phyloP scores from a whole-genome alignment of 768 basidiomycete species.

The Amanita molliuscula region DNA sequence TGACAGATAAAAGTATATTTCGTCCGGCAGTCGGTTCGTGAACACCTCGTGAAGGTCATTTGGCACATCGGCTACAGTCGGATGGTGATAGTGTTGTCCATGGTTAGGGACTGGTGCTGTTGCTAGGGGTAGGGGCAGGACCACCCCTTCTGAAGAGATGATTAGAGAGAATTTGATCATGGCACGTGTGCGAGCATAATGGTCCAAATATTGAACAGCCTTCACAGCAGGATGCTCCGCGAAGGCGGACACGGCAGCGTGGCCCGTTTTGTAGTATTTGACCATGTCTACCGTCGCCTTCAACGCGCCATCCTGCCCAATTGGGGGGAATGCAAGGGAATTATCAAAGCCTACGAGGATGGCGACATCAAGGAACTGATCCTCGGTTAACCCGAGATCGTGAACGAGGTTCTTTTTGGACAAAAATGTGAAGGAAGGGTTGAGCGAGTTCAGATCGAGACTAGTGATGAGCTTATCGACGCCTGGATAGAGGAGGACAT shows the following conservation, averaged over 20 bases:
- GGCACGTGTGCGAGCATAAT: slow-evolving; percentile 80
- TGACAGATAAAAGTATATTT: slow-evolving; percentile 93
- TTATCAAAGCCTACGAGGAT: slow-evolving; percentile 87
- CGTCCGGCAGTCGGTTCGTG: slow-evolving; percentile 88
- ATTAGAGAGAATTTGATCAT: slow-evolving; percentile 91
- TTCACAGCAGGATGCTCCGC: slow-evolving; percentile 79
- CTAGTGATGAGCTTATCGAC: slow-evolving; percentile 87
- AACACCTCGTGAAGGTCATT: slow-evolving; percentile 90
- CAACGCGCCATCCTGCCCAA: slow-evolving; percentile 67
- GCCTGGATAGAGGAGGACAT: slow-evolving; percentile 79
- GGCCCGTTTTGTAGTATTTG: slow-evolving; percentile 85
- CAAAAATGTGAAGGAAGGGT: slow-evolving; percentile 72
- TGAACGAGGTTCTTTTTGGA: slow-evolving; percentile 62
- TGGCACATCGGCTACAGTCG: slow-evolving; percentile 84
- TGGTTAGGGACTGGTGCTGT: slow-evolving; percentile 39
- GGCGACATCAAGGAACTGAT: slow-evolving; percentile 91
- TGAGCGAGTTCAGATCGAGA: slow-evolving; percentile 61
- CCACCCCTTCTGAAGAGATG: slow-evolving; percentile 76
- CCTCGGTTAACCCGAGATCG: slow-evolving; percentile 59
- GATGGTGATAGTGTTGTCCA: slow-evolving; percentile 51
- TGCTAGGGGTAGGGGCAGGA: slow-evolving; percentile 73
- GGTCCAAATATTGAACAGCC: slow-evolving; percentile 67
- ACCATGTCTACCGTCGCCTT: slow-evolving; percentile 89
- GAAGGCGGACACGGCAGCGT: slow-evolving; percentile 67
- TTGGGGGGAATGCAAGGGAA: slow-evolving; percentile 73